Base-by-base conservation (phyloP, 495 filamentous ascomycete species). In the Neurospora sp. region DNA sequence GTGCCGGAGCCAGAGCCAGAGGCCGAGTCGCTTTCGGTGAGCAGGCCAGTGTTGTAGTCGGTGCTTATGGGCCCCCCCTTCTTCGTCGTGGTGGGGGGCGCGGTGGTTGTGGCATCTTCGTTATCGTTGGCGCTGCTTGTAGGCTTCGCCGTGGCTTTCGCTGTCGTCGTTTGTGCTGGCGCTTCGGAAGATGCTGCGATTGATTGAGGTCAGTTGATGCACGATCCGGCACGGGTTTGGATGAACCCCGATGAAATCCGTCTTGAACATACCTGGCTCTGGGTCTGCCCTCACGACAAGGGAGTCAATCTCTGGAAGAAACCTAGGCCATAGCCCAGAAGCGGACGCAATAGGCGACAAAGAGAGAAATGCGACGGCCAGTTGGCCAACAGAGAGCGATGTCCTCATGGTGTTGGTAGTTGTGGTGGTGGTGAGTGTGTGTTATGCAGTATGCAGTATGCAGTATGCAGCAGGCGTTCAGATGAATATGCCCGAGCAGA, bases 211-310 rank as follows among this genome's bases (percentile, higher is more conserved):
- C 74, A 37, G 71, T 49, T 38, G 72, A 41, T 37, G 75, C 35
- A 62, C 44, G 66, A 70, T 9, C 54, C 72, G 76, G 69, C 76
- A 76, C n/a, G 38, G 16, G 38, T 41, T 60, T 23, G 18, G 46
- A 69, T 71, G 35, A 66, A 11, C 60, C 20, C 49, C 49, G 11
- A 27, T 27, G 49, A 60, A 60, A 39, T 35, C 73, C 37, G 66
- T 75, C 49, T 27, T 14, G 76, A 76, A 75, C 76, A 79, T 78
- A 23, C 10, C 74, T 74, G 38, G 78, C 39, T 71, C 69, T 72
- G 70, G 78, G 66, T 85, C 78, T 70, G 78, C 79, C 41, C 83
- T 79, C 23, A 81, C 83, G 12, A 84, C 80, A 46, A 85, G 72
- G 4, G 78, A 71, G 71, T 85, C 83, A 27, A 79, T 8, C 11